These are phyloP conservation scores for Botrytis byssoidea DNA, from an alignment of 2,329 filamentous ascomycete species.

Conservation along the genomic window DNA sequence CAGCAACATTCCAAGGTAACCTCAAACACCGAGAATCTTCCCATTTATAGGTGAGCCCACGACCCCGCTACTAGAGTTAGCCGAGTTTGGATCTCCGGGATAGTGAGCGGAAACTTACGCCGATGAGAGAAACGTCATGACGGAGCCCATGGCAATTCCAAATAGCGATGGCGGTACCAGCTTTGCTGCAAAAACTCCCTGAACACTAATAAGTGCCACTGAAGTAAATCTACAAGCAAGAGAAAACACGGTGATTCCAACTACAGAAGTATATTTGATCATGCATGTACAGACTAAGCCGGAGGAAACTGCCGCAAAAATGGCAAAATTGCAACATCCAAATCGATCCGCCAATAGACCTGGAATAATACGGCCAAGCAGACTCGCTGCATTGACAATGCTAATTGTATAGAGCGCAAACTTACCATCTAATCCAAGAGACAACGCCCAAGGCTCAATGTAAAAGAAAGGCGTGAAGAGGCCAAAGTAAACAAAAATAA, in stretches of 20 bases:
- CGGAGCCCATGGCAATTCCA: conserved; percentile 29
- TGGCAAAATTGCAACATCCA: conserved; percentile 24
- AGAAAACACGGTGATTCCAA: conserved; percentile 9
- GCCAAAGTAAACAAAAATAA: conserved; percentile 38
- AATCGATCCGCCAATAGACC: neutral
- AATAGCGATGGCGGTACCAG: conserved; percentile 28
- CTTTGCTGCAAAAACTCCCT: conserved; percentile 29
- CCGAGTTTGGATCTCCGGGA: neutral
- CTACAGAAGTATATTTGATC: conserved; percentile 14
- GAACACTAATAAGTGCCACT: conserved; percentile 33
- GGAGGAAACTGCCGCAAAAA: conserved; percentile 3
- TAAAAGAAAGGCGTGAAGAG: conserved; percentile 53
- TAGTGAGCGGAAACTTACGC: conserved; percentile 22
- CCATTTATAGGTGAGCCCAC: conserved; percentile 33
- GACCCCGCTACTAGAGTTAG: conserved; percentile 23
- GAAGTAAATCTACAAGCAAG: conserved; percentile 19
- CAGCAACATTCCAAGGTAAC: conserved; percentile 30
- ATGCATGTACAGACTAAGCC: conserved; percentile 8
- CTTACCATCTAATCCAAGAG: conserved; percentile 45
- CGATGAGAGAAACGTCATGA: conserved; percentile 29
- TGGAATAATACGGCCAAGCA: conserved; percentile 3
- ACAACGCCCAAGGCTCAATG: conserved; percentile 42
- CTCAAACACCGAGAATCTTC: conserved; percentile 25
- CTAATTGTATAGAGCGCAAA: conserved; percentile 52
- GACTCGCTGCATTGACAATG: conserved; percentile 44